phyloP scores from a whole-genome alignment of 768 basidiomycete genomes.

The Leccinum barrowsii region DNA sequence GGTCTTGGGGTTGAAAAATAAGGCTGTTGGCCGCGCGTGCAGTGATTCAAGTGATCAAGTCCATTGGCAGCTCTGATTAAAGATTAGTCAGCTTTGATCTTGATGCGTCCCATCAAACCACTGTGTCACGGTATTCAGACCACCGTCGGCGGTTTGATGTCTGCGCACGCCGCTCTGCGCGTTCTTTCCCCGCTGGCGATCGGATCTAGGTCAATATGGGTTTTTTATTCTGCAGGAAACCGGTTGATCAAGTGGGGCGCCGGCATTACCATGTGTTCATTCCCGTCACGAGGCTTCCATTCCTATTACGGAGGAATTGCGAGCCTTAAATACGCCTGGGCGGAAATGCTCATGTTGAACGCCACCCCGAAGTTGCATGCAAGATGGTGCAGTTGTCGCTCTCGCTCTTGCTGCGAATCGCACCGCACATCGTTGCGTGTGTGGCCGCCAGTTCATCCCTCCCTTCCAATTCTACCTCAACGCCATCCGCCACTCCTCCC shows the following conservation, averaged over 20 bases:
- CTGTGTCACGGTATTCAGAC: too few relatives aligned
- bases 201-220: background rate
- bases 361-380: background rate
- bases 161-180: background rate
- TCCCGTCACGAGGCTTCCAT: background rate
- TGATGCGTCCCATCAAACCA: too few relatives aligned
- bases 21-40: too few relatives aligned
- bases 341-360: background rate
- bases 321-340: slow-evolving; percentile 4
- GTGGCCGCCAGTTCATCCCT: background rate
- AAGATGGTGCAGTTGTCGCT: slow-evolving; percentile 18
- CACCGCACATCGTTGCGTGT: slow-evolving; percentile 3
- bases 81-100: background rate
- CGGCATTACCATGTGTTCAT: background rate
- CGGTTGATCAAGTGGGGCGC: background rate
- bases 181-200: background rate
- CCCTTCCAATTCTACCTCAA: background rate
- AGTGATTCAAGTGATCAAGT: too few relatives aligned
- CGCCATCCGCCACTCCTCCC: slow-evolving; percentile 1
- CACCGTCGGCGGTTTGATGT: background rate
- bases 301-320: background rate
- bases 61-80: background rate
- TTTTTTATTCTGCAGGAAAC: background rate
- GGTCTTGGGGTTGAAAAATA: too few relatives aligned
- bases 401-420: slow-evolving; percentile 14